phyloP scores from a whole-genome alignment of 331 rosid genomes.

The Malus hybrid region DNA sequence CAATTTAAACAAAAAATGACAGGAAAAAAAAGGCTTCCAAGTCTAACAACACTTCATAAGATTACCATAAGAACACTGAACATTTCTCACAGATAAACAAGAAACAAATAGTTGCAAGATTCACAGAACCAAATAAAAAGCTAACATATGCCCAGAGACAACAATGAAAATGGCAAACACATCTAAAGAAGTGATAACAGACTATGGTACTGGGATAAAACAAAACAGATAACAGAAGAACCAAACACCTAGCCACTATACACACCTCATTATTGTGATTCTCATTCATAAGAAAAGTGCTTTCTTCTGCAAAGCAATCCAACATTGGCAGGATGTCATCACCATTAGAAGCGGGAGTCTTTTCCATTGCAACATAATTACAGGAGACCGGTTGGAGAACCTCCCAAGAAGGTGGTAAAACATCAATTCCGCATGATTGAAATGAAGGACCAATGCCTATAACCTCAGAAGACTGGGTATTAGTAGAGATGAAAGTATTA shows the following conservation, averaged over 20 bases:
- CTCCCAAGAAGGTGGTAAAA: constrained; percentile 10
- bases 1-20: background rate
- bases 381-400: constrained; percentile 9
- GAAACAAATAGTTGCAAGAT: background rate
- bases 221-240: background rate
- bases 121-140: background rate
- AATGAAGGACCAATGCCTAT: constrained; percentile 16
- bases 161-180: background rate
- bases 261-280: constrained; percentile 26
- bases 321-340: constrained; percentile 14
- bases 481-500: constrained; percentile 10
- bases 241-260: background rate
- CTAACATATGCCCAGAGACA: background rate
- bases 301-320: constrained; percentile 15
- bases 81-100: background rate
- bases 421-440: constrained; percentile 30
- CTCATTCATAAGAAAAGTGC: background rate
- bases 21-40: background rate
- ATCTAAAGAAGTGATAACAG: background rate
- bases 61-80: background rate
- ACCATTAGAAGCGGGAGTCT: background rate
- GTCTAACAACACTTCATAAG: background rate
- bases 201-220: background rate
- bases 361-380: constrained; percentile 17
- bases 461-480: constrained; percentile 6